Percentiles rank a stretch among this genome's conserved stretches.
Conservation (phyloP, 2,329 filamentous ascomycete genomes). For the Curvularia lunata region DNA sequence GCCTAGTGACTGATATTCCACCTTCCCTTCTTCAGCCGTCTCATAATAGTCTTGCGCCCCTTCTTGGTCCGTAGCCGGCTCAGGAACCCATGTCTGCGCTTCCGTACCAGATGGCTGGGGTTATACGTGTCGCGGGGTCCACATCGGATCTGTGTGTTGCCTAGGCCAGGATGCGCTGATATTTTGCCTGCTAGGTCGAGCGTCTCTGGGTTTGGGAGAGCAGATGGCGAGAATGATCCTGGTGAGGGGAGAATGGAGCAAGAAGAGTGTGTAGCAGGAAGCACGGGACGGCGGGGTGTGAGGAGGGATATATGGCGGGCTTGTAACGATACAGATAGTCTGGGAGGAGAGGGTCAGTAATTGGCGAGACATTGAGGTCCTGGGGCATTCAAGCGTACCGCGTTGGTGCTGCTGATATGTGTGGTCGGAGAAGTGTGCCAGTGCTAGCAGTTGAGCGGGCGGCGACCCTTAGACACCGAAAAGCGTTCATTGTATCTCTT, state of each 20-base stretch:
- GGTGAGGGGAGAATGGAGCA: constrained; percentile 25
- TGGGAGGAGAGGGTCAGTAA: constrained; percentile 7
- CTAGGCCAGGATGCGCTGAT: constrained; percentile 46
- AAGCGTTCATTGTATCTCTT: constrained; percentile 39
- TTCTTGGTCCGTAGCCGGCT: constrained; percentile 59
- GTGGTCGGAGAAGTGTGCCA: constrained; percentile 28
- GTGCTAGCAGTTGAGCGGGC: constrained; percentile 29
- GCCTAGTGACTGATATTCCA: constrained; percentile 45
- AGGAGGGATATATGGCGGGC: constrained; percentile 39
- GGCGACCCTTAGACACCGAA: constrained; percentile 38
- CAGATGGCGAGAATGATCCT: constrained; percentile 23
- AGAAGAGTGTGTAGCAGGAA: constrained; percentile 23
- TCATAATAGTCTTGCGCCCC: constrained; percentile 61
- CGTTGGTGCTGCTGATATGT: constrained; percentile 22
- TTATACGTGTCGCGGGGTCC: constrained; percentile 63
- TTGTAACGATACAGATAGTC: constrained; percentile 16
- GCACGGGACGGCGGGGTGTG: constrained; percentile 34
- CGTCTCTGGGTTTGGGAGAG: constrained; percentile 24
- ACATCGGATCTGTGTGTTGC: constrained; percentile 52
- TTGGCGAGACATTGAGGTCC: not conserved
- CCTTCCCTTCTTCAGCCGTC: constrained; percentile 62
- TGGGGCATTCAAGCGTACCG: constrained; percentile 21
- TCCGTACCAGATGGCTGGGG: constrained; percentile 65
- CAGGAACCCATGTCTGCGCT: constrained; percentile 67
- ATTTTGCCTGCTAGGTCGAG: constrained; percentile 47